phyloP scores from a whole-genome alignment of 768 basidiomycete species.

The Agaricus sinodeliciosus region DNA sequence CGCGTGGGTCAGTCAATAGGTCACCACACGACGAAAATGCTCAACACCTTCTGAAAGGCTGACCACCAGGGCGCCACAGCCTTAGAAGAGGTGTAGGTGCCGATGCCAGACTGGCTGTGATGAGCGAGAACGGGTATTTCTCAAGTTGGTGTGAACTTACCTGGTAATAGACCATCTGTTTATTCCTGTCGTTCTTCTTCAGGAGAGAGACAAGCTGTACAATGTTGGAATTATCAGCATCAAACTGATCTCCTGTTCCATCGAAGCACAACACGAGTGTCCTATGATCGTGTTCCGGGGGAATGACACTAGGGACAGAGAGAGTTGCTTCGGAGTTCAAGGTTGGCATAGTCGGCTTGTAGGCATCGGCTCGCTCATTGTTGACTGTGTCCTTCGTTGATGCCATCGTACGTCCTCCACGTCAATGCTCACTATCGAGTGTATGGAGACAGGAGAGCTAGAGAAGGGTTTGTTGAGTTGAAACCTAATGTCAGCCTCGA shows the following conservation, averaged over 20 bases:
- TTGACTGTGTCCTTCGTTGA: conserved; percentile 15
- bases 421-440: conserved; percentile 4
- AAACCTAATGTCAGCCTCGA: not conserved
- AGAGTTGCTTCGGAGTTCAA: conserved; percentile 6
- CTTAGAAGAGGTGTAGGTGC: conserved; percentile 39
- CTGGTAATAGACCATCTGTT: conserved; percentile 59
- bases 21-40: not conserved
- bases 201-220: conserved; percentile 43
- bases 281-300: conserved; percentile 30
- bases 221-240: conserved; percentile 49
- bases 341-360: too few species aligned
- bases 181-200: conserved; percentile 42
- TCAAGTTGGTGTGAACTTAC: conserved; percentile 15
- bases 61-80: conserved; percentile 29
- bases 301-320: conserved; percentile 26
- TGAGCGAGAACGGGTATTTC: not conserved
- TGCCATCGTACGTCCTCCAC: conserved; percentile 15
- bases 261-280: conserved; percentile 52
- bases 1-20: not conserved
- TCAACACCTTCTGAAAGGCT: conserved; percentile 30
- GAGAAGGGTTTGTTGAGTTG: not conserved
- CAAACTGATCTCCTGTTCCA: conserved; percentile 49
- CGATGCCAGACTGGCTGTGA: conserved; percentile 37
- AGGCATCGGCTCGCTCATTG: not conserved
- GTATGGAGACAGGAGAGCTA: too few species aligned